These are phyloP conservation scores for Xylaria digitata DNA, from an alignment of 2,329 filamentous ascomycete species.

Conservation along the genomic window DNA sequence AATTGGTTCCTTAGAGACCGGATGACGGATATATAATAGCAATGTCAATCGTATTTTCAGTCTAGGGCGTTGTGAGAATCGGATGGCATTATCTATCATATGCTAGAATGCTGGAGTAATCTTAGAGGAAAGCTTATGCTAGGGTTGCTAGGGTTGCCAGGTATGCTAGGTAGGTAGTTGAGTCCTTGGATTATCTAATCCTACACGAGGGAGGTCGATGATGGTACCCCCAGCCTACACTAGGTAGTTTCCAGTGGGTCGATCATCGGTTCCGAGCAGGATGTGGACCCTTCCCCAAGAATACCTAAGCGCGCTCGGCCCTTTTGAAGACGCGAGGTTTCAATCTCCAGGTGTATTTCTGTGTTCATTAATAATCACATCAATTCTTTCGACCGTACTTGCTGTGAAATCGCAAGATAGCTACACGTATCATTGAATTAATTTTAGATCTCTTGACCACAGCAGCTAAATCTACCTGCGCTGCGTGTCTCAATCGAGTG, in stretches of 20 bases:
- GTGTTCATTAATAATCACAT: too few relatives aligned
- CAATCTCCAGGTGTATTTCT: too few relatives aligned
- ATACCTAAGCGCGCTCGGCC: too few relatives aligned
- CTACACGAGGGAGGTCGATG: conserved; percentile 19
- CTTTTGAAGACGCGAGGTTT: too few relatives aligned
- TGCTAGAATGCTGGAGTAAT: neutral
- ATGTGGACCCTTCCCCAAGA: neutral
- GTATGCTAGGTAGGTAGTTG: neutral
- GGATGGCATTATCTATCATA: neutral
- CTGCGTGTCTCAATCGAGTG: too few relatives aligned
- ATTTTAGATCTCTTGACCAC: too few relatives aligned
- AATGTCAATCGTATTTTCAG: neutral
- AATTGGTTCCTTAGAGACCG: neutral
- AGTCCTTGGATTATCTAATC: neutral
- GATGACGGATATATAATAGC: neutral
- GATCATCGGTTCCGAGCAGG: conserved; percentile 19
- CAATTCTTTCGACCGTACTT: too few relatives aligned
- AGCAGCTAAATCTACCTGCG: too few relatives aligned
- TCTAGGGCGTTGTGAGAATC: neutral
- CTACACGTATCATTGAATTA: too few relatives aligned
- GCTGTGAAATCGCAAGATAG: too few relatives aligned
- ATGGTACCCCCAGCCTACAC: conserved; percentile 13
- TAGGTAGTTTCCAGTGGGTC: neutral
- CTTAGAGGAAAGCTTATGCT: neutral
- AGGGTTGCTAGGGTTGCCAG: neutral